Base-by-base conservation (phyloP, 768 basidiomycete species). In the Lactifluus subvellereus region DNA sequence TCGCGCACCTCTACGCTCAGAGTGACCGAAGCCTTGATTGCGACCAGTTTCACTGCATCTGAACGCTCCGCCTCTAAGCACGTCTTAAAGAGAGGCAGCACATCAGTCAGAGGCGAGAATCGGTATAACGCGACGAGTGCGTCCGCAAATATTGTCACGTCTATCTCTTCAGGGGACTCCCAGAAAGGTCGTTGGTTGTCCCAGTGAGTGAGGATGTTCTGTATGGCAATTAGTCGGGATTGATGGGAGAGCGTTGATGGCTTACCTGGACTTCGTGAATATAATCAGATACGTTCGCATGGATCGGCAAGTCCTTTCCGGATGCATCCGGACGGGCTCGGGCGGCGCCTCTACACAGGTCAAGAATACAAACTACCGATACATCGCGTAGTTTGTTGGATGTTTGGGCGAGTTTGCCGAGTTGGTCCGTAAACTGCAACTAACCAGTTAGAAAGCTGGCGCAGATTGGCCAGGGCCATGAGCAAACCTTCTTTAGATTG, bases 201-300 rank as follows among this genome's bases (percentile, higher is more conserved):
- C 67, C 76, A 77, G 54, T 74, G 75, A 54, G 68, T 51, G 27
- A 76, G 68, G 6, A 70, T 58, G 53, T 48, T 64, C 74, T 75
- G 55, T 47, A 33, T 0, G 33, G 7, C n/a, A 38, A n/a, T 63
- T 27, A 58, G 48, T 68, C 42, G 74, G 72, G 57, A 72, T 75
- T 7, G 37, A 45, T 62, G 50, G 48, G 48, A 13, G 53, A 16
- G 8, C 11, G 33, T 45, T 40, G 42, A 37, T 35, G 27, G 68
- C 70, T 65, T 67, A 88, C 92, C 81, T 87, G 89, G 64, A 95
- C 79, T 60, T 94, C 92, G 66, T 88, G 85, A 0, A 87, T 89
- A 9, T 91, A 75, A 69, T 95, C 92, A 35, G 77, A 74, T 0
- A 88, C 88, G 35, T 92, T 75, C 16, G 83, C 74, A 18, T 84